These are phyloP conservation scores for Paratinospora sagittata DNA, from an alignment of 164 flowering plant genomes.

Conservation along the genomic window DNA sequence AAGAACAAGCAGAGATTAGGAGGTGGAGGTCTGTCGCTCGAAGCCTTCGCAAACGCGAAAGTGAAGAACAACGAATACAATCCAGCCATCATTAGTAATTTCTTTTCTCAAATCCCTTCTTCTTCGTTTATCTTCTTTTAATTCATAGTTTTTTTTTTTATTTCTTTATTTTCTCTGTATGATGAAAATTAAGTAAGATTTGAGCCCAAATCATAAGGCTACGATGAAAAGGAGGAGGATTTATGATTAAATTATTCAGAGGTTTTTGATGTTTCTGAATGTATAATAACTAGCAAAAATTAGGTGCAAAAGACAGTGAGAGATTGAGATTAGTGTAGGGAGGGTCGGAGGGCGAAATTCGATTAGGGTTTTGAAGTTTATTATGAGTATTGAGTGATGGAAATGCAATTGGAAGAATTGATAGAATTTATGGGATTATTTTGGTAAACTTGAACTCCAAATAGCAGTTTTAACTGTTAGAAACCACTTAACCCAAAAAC, in stretches of 20 bases:
- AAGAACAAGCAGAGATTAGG: conserved; percentile 63
- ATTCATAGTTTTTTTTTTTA: not conserved
- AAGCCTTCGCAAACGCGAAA: conserved; percentile 68
- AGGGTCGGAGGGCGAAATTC: not conserved
- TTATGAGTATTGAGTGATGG: no score
- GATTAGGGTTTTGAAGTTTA: not conserved
- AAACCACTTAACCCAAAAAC: no score
- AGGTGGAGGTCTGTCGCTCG: conserved; percentile 68
- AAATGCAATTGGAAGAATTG: not conserved
- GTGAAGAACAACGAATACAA: conserved; percentile 44
- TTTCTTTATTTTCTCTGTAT: no score
- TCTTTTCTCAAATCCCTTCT: not conserved
- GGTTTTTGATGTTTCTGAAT: not conserved
- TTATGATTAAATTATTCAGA: not conserved
- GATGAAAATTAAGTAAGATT: no score
- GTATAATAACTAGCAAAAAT: not conserved
- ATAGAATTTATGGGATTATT: no score
- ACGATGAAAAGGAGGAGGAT: not conserved
- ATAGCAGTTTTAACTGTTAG: no score
- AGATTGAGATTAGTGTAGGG: not conserved
- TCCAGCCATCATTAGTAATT: conserved; percentile 39
- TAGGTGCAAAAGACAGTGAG: not conserved
- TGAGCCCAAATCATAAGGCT: no score
- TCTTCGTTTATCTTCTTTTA: not conserved
- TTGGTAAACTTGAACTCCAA: no score